Evolutionary conservation across 23 red algal genomes (phyloP).

Genomic region (Gracilariopsis chorda): DNA sequence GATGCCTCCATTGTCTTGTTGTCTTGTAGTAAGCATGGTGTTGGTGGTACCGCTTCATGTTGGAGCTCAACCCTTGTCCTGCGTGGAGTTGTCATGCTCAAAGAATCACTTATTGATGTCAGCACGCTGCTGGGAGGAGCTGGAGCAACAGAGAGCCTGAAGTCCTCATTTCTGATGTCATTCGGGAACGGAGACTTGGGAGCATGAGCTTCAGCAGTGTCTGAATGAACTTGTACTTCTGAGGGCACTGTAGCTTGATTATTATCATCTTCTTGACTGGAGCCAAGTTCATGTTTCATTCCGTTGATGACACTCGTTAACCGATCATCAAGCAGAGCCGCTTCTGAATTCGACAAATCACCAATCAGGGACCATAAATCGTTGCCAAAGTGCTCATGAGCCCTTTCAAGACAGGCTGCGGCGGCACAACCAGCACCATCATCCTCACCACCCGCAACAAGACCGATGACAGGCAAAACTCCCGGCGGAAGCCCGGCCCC

Average conservation of each 20-base stretch:
- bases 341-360: conserved; percentile 54
- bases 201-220: not conserved
- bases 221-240: not conserved
- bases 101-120: conserved; percentile 55
- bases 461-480: conserved; percentile 41
- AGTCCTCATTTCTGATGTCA: conserved; percentile 61
- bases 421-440: conserved; percentile 61
- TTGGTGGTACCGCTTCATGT: conserved; percentile 20
- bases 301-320: conserved; percentile 44
- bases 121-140: conserved; percentile 63
- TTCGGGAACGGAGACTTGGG: conserved; percentile 22
- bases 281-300: conserved; percentile 31
- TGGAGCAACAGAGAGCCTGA: conserved; percentile 61
- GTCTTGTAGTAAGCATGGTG: conserved; percentile 27
- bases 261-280: conserved; percentile 8
- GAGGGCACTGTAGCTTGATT: not conserved
- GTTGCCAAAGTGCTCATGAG: conserved; percentile 58
- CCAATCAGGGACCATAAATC: conserved; percentile 69
- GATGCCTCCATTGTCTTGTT: not conserved
- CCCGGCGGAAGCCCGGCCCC: conserved; percentile 42
- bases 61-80: conserved; percentile 24
- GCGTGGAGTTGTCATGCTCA: conserved; percentile 27
- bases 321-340: conserved; percentile 43
- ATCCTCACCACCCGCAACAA: conserved; percentile 41
- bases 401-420: conserved; percentile 55